Evolutionary conservation across 345 rosid genomes (phyloP), one percentile per base, ranked within the genome.

Genomic region (Schrenkiella parvula): DNA sequence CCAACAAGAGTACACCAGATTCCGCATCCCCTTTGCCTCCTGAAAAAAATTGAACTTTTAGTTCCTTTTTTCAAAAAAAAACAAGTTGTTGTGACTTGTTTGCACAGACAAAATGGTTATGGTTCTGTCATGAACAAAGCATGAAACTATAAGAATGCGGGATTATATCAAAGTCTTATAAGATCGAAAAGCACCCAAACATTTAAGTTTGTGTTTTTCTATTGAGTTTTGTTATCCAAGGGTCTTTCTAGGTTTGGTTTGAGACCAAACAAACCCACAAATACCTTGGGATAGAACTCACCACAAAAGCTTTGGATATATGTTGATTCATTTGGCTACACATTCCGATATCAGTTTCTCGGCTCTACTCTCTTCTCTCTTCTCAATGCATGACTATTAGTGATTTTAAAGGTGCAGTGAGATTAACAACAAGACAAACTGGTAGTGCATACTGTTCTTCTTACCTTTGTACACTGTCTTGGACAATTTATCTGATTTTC

Each of bases 21-120:
- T 70, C 70, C 21, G 39, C 17, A 17, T 39, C 81, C n/a, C 37
- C 66, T 35, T 17, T 42, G 25, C 68, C 79, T 74, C 79, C 98
- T 88, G 82, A 78, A 80, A 64, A 19, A 53, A 21, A 17, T 48
- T 68, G 66, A 66, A 58, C 54, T 35, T 54, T 80, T 19, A 32
- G 63, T 60, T 82, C 65, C 37, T 0, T 38, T 15, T 53, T 14
- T 26, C 1, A 8, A 52, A 52, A 13, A 6, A 26, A 10, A 14
- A 28, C 23, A 8, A 14, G 28, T 44, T 83, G 83, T 2, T 8
- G 35, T 55, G n/a, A 55, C 39, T 47, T 73, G 19, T 71, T 71
- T 71, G 69, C 60, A 15, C 23, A n/a, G n/a, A n/a, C n/a, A 19
- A 53, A 41, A 15, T 53, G 34, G 75, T 53, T 21, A 10, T 53